Evolutionary conservation across 768 basidiomycete genomes (phyloP), one percentile per base, ranked within the genome.

Genomic region (Russula sp.): DNA sequence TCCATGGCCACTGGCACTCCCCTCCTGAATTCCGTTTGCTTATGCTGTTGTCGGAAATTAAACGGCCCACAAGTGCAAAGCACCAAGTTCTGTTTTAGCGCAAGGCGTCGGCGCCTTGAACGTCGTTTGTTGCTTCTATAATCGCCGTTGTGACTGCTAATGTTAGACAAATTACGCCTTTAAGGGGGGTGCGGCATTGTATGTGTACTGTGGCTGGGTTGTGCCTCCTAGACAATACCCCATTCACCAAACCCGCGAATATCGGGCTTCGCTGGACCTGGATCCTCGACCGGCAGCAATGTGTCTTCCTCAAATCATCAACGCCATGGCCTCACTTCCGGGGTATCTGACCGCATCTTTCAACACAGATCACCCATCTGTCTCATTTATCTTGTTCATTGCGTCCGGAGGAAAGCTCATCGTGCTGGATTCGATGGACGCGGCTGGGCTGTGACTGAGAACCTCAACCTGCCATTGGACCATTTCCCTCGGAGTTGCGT

Each of bases 221-320:
- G 50, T 30, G 26, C 28, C 59, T 36, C 30, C n/a, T 24, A 34
- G 26, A 14, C 59, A 9, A 26, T 38, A 55, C 28, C 36, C 59
- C 26, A 59, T 38, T 51, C 49, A 24, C 34, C n/a, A 18, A 22
- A 46, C 49, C 57, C 57, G 62, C 26, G 57, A 59, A 63, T 46
- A 63, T 36, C 57, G 62, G 62, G 51, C 42, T 46, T 46, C 24
- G 50, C 24, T 44, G 49, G 51, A 51, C 20, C 16, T 62, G 54
- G 56, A 5, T 63, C 49, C 51, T 58, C 40, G 40, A 46, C 28
- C 49, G 18, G 36, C 56, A 46, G 20, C 57, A 57, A 63, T 51
- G 62, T 22, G 57, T 63, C 57, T n/a, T 42, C 56, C 62, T 58
- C 63, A 40, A 59, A 57, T 59, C 44, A 44, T 28, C 57, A 54